These are phyloP conservation scores for Teratosphaeria gauchensis DNA, from an alignment of 2,329 filamentous ascomycete genomes.

Conservation along the genomic window DNA sequence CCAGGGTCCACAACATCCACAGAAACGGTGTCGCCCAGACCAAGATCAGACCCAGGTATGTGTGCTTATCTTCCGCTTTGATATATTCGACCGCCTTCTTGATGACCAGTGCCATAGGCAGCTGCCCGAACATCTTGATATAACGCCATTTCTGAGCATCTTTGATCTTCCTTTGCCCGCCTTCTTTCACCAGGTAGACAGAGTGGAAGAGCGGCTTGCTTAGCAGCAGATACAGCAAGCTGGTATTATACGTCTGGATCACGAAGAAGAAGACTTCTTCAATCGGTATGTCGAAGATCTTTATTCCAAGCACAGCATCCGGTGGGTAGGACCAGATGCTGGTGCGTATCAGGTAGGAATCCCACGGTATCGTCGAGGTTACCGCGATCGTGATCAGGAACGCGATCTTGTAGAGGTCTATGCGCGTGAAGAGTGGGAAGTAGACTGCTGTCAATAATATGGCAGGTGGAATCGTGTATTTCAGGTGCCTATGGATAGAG, in stretches of 20 bases:
- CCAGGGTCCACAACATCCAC: slow-evolving; percentile 53
- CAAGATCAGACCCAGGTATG: slow-evolving; percentile 61
- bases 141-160: slow-evolving; percentile 27
- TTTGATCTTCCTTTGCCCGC: slow-evolving; percentile 9
- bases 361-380: slow-evolving; percentile 62
- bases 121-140: slow-evolving; percentile 42
- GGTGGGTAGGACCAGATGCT: slow-evolving; percentile 63
- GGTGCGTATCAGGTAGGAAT: slow-evolving; percentile 61
- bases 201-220: slow-evolving; percentile 55
- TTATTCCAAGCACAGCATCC: slow-evolving; percentile 54
- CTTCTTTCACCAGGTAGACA: slow-evolving; percentile 39
- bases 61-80: slow-evolving; percentile 40
- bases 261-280: slow-evolving; percentile 73
- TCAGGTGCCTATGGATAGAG: slow-evolving; percentile 45
- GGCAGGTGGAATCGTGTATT: slow-evolving; percentile 58
- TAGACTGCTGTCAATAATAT: slow-evolving; percentile 49
- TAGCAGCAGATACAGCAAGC: slow-evolving; percentile 56
- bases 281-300: slow-evolving; percentile 53
- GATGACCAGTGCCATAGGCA: slow-evolving; percentile 37
- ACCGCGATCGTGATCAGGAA: slow-evolving; percentile 57
- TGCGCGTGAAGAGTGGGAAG: slow-evolving; percentile 50
- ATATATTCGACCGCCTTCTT: slow-evolving; percentile 38
- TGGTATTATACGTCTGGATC: slow-evolving; percentile 65
- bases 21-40: slow-evolving; percentile 59
- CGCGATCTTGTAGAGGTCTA: slow-evolving; percentile 53